Evolutionary conservation across 2,329 filamentous ascomycete genomes (phyloP).

Genomic region (Aspergillus sp.): DNA sequence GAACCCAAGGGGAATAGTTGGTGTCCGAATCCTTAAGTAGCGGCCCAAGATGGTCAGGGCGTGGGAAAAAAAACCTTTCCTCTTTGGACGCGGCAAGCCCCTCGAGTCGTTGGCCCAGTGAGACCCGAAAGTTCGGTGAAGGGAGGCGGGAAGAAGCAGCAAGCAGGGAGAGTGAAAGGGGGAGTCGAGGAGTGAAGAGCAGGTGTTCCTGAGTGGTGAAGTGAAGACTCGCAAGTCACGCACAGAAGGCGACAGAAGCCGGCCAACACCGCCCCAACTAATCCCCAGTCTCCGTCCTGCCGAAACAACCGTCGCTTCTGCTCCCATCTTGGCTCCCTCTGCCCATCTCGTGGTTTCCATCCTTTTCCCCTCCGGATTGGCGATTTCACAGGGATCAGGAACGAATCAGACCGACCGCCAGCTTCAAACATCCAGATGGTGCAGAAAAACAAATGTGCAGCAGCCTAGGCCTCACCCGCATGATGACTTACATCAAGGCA

Average conservation of each 20-base stretch:
- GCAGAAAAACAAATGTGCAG: conserved; percentile 8
- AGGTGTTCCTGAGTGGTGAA: conserved; percentile 12
- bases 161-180: not conserved
- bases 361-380: not conserved
- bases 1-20: conserved; percentile 10
- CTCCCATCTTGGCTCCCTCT: not conserved
- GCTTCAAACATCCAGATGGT: not conserved
- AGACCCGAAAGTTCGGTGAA: not conserved
- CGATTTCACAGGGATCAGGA: not conserved
- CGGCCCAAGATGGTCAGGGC: conserved; percentile 1
- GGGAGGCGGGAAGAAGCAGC: not conserved
- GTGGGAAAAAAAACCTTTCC: not conserved
- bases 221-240: conserved; percentile 10
- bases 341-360: not conserved
- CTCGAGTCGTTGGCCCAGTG: not conserved
- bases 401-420: not conserved
- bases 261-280: conserved; percentile 1
- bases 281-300: not conserved
- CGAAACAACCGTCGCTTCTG: conserved; percentile 1
- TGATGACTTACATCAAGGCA: conserved; percentile 6
- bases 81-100: not conserved
- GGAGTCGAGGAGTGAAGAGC: conserved; percentile 1
- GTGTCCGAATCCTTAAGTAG: conserved; percentile 5
- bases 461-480: not conserved
- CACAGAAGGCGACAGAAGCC: conserved; percentile 7